These are phyloP conservation scores for Senna siamea DNA, from an alignment of 306 rosid genomes.

Conservation along the genomic window DNA sequence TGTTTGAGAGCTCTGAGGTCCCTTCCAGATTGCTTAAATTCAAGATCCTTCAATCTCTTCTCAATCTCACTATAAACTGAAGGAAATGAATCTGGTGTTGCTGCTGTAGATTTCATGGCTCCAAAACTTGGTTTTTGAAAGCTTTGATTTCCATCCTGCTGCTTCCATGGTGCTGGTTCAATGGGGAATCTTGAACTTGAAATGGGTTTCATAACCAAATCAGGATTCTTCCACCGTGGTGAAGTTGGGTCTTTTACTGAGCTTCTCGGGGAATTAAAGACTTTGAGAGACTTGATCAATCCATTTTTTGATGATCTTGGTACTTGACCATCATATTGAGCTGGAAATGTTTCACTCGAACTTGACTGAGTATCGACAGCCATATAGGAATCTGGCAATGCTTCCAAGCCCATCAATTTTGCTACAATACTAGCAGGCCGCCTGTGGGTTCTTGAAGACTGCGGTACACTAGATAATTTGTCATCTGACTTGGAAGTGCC, in stretches of 20 bases:
- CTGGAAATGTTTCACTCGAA: slow-evolving; percentile 39
- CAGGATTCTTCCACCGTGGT: slow-evolving; percentile 62
- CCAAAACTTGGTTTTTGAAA: slow-evolving; percentile 53
- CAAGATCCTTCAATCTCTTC: slow-evolving; percentile 79
- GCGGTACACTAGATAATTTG: slow-evolving; percentile 40
- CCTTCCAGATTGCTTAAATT: slow-evolving; percentile 83
- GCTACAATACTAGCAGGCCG: slow-evolving; percentile 89
- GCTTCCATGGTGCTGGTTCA: slow-evolving; percentile 91
- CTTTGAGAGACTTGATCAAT: slow-evolving; percentile 51
- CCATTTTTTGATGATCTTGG: slow-evolving; percentile 49
- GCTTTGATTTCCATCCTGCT: slow-evolving; percentile 63
- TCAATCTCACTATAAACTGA: slow-evolving; percentile 84
- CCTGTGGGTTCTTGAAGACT: slow-evolving; percentile 49
- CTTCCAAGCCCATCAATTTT: slow-evolving; percentile 91
- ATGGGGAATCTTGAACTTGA: slow-evolving; percentile 77
- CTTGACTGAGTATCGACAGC: slow-evolving; percentile 47
- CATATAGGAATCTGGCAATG: slow-evolving; percentile 63
- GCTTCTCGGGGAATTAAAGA: slow-evolving; percentile 53
- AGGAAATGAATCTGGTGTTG: slow-evolving; percentile 55
- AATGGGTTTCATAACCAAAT: slow-evolving; percentile 73
- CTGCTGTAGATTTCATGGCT: slow-evolving; percentile 50
- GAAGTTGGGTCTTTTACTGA: slow-evolving; percentile 64
- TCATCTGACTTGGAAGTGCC: slow-evolving; percentile 52
- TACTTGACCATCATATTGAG: slow-evolving; percentile 43
- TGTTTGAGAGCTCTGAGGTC: slow-evolving; percentile 89